Base-by-base conservation (phyloP, 2,329 filamentous ascomycete genomes). In the Venturia carpophila region DNA sequence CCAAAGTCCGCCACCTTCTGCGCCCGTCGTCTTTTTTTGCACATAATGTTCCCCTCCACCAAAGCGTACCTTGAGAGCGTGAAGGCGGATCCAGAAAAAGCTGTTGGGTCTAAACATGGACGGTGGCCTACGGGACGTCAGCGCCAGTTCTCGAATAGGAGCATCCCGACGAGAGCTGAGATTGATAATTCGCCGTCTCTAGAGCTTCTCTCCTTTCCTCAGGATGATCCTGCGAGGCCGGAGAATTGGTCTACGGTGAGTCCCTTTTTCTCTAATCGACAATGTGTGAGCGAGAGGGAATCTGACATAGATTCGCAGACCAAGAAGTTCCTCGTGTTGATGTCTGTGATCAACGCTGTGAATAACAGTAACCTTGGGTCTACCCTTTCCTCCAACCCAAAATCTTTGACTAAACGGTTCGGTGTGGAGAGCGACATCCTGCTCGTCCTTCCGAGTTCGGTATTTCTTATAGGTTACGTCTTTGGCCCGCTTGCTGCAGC, bases 401-500 rank as follows among this genome's bases (percentile, higher is more conserved):
- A 52, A 21, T 30, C 65, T 37, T 43, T 67, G n/a, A 60, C 58
- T n/a, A 30, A 43, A 34, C 67, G 71, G 5, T 69, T 73, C 34
- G 24, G 67, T 19, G 68, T 72, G 2, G 71, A 7, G 66, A 67
- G 0, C 41, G 41, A 3, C 68, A 66, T 17, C 60, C 70, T 11
- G 66, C 70, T 73, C 13, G 67, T 70, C 2, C 55, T 73, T 10
- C 37, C 37, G 17, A 67, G 70, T 27, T 70, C 70, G 2, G 65
- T 71, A 15, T 73, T 70, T 42, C 64, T 67, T 0, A 63, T 73
- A 3, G 71, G 70, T 1, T 87, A 90, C 58, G 89, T 87, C 0
- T 84, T 88, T 65, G 89, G 88, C 0, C 89, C 89, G 1, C 83
- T 84, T 0, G 78, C 92, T 24, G 90, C 87, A 79, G 89, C 88